phyloP scores from a whole-genome alignment of 1,139 yeast genomes.

The Saccharomyces hybrid region DNA sequence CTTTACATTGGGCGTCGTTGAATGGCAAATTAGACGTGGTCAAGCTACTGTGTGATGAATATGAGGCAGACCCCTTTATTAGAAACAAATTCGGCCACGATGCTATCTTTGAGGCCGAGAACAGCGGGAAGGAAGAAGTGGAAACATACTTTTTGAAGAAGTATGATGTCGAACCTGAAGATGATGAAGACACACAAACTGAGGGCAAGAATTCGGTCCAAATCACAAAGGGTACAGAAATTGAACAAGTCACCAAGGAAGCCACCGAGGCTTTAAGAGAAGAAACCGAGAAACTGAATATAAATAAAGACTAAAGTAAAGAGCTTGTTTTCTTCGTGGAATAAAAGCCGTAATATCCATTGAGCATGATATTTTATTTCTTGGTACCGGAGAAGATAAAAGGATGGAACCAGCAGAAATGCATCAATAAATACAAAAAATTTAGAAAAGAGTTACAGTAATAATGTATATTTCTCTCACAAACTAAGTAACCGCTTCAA shows the following conservation, averaged over 20 bases:
- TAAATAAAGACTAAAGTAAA: constrained; percentile 3
- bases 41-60: constrained; percentile 59
- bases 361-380: not conserved
- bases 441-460: not conserved
- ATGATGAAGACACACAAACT: constrained; percentile 37
- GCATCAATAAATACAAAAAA: not conserved
- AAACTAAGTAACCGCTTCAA: not conserved
- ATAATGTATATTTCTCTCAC: not conserved
- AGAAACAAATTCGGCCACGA: constrained; percentile 76
- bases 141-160: constrained; percentile 67
- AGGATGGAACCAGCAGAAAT: not conserved
- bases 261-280: constrained; percentile 30
- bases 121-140: constrained; percentile 53
- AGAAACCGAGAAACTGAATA: constrained; percentile 17
- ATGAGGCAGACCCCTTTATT: constrained; percentile 70
- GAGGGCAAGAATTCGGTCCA: constrained; percentile 26
- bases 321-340: not conserved
- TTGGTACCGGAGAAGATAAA: not conserved
- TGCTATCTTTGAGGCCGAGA: constrained; percentile 82
- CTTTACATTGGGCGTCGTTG: constrained; percentile 91
- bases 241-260: constrained; percentile 36
- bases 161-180: constrained; percentile 61
- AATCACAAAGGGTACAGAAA: constrained; percentile 35
- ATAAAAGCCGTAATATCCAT: not conserved
- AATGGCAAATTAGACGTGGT: constrained; percentile 78